Conservation (phyloP, 805 yeast species). For the Schizosaccharomyces lindneri region DNA sequence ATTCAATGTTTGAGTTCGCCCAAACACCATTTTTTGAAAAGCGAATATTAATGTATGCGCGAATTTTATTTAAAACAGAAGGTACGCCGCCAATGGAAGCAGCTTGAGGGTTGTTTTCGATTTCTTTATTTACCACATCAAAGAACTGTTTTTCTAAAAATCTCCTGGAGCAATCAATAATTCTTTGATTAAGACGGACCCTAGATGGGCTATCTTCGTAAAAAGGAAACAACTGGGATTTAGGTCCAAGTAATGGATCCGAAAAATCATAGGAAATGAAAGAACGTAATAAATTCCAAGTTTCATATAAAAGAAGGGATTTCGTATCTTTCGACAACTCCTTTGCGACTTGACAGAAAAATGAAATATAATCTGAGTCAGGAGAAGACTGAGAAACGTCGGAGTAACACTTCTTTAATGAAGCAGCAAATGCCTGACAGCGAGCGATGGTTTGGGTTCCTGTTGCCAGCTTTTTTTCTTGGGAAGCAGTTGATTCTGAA, state of each 20-base stretch:
- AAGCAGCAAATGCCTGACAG: neutral
- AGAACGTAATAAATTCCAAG: constrained; percentile 7
- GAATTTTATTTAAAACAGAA: constrained; percentile 45
- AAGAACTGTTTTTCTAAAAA: constrained; percentile 58
- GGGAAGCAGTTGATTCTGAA: neutral
- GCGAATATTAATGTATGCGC: constrained; percentile 29
- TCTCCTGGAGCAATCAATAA: constrained; percentile 29
- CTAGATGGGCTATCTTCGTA: constrained; percentile 12
- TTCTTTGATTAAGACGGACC: constrained; percentile 16
- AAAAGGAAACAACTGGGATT: too few relatives aligned
- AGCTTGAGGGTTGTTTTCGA: constrained; percentile 24
- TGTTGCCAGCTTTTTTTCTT: neutral
- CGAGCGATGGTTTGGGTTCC: neutral
- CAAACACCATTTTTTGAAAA: constrained; percentile 22
- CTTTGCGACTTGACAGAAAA: neutral
- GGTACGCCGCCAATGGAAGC: constrained; percentile 41
- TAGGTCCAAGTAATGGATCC: too few relatives aligned
- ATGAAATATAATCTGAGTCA: neutral
- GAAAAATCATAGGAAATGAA: neutral
- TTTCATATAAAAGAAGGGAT: constrained; percentile 15
- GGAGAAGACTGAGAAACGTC: neutral
- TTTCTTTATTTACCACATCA: constrained; percentile 42
- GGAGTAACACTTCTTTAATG: neutral
- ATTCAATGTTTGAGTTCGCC: constrained; percentile 28
- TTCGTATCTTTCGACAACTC: constrained; percentile 13